Evolutionary conservation across 2,329 filamentous ascomycete genomes (phyloP).

Genomic region (Trichophyton mentagrophytes): DNA sequence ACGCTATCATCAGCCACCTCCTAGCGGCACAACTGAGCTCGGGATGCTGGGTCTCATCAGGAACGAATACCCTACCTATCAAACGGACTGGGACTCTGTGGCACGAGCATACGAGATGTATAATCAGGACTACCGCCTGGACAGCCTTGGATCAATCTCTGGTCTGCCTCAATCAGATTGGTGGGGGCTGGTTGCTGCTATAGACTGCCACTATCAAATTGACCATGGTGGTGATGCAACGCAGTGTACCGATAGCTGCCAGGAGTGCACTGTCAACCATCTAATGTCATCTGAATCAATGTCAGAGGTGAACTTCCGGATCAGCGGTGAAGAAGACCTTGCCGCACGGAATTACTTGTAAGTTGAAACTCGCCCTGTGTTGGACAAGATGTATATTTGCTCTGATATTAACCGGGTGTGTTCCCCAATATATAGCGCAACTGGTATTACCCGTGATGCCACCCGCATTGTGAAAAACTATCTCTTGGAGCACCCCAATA

Average conservation of each 20-base stretch:
- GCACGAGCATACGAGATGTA: conserved; percentile 27
- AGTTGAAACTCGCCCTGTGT: conserved; percentile 9
- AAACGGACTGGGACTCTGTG: conserved; percentile 28
- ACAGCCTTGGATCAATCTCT: conserved; percentile 30
- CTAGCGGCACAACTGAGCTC: conserved; percentile 18
- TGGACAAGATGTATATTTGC: not conserved
- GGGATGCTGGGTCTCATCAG: conserved; percentile 25
- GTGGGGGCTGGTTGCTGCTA: conserved; percentile 32
- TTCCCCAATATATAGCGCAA: conserved; percentile 22
- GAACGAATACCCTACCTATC: conserved; percentile 23
- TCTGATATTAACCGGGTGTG: conserved; percentile 10
- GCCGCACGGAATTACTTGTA: conserved; percentile 32
- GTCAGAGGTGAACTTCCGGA: conserved; percentile 24
- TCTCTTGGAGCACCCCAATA: conserved; percentile 12
- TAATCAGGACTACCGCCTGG: conserved; percentile 29
- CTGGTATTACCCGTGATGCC: conserved; percentile 30
- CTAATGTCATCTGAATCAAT: conserved; percentile 26
- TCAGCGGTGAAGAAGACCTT: conserved; percentile 21
- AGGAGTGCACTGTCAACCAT: conserved; percentile 24
- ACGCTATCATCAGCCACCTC: conserved; percentile 19
- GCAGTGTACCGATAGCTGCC: conserved; percentile 23
- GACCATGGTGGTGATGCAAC: conserved; percentile 25
- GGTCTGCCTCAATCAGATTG: conserved; percentile 31
- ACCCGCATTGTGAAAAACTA: conserved; percentile 31
- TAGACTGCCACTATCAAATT: conserved; percentile 33